phyloP scores from a whole-genome alignment of 2,329 filamentous ascomycete genomes.

The Phaeoacremonium minimum region DNA sequence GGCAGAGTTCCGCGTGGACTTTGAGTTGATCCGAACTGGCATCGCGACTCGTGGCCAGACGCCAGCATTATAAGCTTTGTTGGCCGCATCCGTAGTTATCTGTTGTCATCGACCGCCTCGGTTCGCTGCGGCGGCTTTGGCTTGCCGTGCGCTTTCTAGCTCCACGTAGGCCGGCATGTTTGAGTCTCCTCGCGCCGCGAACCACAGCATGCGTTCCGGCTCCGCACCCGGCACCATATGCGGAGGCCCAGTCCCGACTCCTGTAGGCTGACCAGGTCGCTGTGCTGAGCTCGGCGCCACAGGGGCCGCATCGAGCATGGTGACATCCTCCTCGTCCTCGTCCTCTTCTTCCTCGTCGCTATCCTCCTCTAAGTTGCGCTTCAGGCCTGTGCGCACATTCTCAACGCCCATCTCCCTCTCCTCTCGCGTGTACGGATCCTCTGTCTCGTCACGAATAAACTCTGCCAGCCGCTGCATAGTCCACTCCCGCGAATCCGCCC shows the following conservation, averaged over 20 bases:
- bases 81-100: no score
- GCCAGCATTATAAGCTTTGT: no score
- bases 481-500: slow-evolving; percentile 26
- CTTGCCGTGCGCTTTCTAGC: slow-evolving; percentile 3
- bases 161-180: slow-evolving; percentile 4
- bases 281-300: not conserved
- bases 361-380: slow-evolving; percentile 46
- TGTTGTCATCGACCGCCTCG: no score
- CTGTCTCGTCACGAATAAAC: slow-evolving; percentile 41
- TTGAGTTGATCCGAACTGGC: no score
- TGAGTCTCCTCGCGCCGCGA: slow-evolving; percentile 2
- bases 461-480: slow-evolving; percentile 23
- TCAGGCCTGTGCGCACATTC: slow-evolving; percentile 69
- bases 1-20: no score
- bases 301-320: slow-evolving; percentile 12
- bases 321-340: slow-evolving; percentile 42
- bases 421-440: slow-evolving; percentile 67
- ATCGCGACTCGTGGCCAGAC: no score
- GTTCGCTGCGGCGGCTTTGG: no score
- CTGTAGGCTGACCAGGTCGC: slow-evolving; percentile 3
- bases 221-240: slow-evolving; percentile 3
- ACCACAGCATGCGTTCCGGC: slow-evolving; percentile 6
- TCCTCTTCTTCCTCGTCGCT: slow-evolving; percentile 58
- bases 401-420: slow-evolving; percentile 64
- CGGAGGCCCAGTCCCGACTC: not conserved